Evolutionary conservation across 2,329 filamentous ascomycete genomes (phyloP), one percentile per base, ranked within the genome.

Genomic region (Colletotrichum sublineola): DNA sequence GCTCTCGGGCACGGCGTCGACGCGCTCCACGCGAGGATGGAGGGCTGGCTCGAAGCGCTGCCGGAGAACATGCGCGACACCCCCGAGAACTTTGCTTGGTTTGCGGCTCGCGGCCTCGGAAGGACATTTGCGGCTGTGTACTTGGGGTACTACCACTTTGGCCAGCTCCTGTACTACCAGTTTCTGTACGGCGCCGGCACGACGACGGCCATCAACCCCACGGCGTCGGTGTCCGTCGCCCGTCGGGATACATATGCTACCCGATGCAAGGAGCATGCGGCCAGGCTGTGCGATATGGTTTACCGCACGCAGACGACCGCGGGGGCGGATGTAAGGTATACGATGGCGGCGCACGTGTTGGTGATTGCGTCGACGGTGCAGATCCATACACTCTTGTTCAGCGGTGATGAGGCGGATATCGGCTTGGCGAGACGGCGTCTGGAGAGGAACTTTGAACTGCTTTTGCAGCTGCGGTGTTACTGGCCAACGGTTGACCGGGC

Each of bases 301-400:
- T 83, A 84, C 64, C 77, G 78, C 5, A 79, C 83, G 8, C 78
- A 81, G 24, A 78, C 78, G 9, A 79, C 77, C 7, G 74, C 81
- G 6, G 76, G 79, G 48, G 83, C 81, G 65, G 81, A 85, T 48
- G 81, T 82, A 5, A 79, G 81, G 33, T 86, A 86, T 68, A 80
- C 78, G 6, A 82, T 85, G 78, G 82, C 85, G 1, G 84, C 82
- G 0, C 84, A 87, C 74, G 82, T 86, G 38, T 76, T 85, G 6
- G 82, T 86, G 9, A 83, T 87, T 46, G 80, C 84, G 1, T 86
- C 84, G 1, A 85, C 85, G 0, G 80, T 86, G 0, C 81, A 86
- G 66, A 80, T 86, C 15, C 84, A 86, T 67, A 85, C 79, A 0
- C 78, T 87, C 2, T 78, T 86, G 0, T 85, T 86, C 71, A 78